phyloP scores from a whole-genome alignment of 2,329 filamentous ascomycete genomes.

The Fusarium solani-melongenae region DNA sequence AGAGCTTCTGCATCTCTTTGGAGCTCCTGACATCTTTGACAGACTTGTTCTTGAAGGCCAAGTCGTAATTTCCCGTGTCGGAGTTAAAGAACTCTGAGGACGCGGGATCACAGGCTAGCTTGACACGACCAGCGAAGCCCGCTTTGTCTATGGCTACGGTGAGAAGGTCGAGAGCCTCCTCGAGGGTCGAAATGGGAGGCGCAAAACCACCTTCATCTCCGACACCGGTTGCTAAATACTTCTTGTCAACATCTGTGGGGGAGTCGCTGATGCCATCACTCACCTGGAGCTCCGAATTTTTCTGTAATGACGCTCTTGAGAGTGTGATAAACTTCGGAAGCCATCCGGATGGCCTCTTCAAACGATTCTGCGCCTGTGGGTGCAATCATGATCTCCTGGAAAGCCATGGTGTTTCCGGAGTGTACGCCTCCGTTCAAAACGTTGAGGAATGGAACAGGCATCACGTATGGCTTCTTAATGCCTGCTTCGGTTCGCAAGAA shows the following conservation, averaged over 20 bases:
- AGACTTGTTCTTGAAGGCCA: neutral
- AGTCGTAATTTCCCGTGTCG: neutral
- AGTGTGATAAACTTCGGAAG: neutral
- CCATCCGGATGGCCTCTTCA: neutral
- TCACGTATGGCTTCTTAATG: neutral
- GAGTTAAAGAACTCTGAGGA: neutral
- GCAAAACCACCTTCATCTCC: neutral
- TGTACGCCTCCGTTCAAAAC: neutral
- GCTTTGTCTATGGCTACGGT: neutral
- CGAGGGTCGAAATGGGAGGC: neutral
- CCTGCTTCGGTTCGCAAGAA: neutral
- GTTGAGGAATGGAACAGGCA: neutral
- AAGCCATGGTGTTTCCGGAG: neutral
- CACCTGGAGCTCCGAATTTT: neutral
- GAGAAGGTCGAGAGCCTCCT: neutral
- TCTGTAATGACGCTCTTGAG: neutral
- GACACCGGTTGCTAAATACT: neutral
- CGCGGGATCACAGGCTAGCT: neutral
- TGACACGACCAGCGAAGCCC: neutral
- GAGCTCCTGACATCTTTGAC: neutral
- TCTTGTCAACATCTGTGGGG: neutral
- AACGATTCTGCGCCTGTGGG: neutral
- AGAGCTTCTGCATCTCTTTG: neutral
- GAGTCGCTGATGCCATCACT: neutral
- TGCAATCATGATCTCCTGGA: neutral